These are phyloP conservation scores for Phylloporus arenicola DNA, from an alignment of 768 basidiomycete species.

Conservation along the genomic window DNA sequence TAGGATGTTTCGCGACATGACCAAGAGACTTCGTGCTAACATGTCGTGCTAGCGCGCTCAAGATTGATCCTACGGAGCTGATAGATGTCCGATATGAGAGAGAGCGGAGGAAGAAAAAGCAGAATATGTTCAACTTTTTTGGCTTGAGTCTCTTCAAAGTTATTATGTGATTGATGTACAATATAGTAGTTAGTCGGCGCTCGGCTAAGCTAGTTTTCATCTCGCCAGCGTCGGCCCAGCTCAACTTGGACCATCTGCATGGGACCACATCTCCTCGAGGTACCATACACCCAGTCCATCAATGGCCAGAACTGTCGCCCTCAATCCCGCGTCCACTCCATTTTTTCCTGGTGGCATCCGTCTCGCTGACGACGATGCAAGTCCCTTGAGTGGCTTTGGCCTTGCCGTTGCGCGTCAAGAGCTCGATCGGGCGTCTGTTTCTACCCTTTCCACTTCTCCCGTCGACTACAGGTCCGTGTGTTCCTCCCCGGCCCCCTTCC, in stretches of 20 bases:
- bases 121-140: constrained; percentile 2
- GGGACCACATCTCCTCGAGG: constrained; percentile 23
- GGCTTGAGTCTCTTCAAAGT: constrained; percentile 14
- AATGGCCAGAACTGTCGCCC: constrained; percentile 72
- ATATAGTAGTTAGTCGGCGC: background rate
- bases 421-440: constrained; percentile 43
- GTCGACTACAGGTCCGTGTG: constrained; percentile 62
- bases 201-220: constrained; percentile 4
- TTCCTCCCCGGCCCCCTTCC: constrained; percentile 51
- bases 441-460: constrained; percentile 54
- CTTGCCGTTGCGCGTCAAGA: constrained; percentile 44
- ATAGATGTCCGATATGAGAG: constrained; percentile 11
- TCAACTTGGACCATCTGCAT: constrained; percentile 17
- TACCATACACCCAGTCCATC: constrained; percentile 21
- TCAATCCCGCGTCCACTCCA: constrained; percentile 79
- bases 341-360: constrained; percentile 72
- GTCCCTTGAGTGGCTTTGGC: constrained; percentile 33
- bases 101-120: constrained; percentile 1
- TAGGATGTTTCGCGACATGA: constrained; percentile 1
- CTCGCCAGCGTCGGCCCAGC: constrained; percentile 6
- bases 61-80: constrained; percentile 24
- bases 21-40: constrained; percentile 1
- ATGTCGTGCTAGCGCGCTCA: constrained; percentile 17
- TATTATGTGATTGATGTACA: constrained; percentile 16
- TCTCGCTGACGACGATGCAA: constrained; percentile 49